These are phyloP conservation scores for Avena atlantica DNA, from an alignment of 176 grass and related monocot genomes.

Conservation along the genomic window DNA sequence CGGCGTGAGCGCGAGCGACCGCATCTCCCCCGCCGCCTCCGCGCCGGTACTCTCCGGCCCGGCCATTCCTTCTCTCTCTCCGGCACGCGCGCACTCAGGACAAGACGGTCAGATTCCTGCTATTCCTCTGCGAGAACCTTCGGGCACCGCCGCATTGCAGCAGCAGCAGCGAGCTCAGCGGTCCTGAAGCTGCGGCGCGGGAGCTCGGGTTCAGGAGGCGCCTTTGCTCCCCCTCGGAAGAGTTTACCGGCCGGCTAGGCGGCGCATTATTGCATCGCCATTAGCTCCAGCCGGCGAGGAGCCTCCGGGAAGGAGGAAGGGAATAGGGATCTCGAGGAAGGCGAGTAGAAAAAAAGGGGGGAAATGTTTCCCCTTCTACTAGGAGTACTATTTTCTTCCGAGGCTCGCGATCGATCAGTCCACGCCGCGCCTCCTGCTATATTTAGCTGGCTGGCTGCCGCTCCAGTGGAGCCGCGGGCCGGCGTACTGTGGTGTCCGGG, in stretches of 20 bases:
- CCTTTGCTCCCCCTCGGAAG: background rate
- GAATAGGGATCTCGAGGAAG: constrained; percentile 38
- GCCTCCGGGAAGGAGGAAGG: constrained; percentile 13
- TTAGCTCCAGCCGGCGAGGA: background rate
- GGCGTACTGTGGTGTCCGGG: background rate
- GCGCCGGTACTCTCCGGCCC: constrained; percentile 24
- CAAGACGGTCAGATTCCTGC: background rate
- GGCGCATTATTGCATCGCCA: constrained; percentile 36
- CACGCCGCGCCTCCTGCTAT: background rate
- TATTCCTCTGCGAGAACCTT: constrained; percentile 21
- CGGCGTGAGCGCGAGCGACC: constrained; percentile 86
- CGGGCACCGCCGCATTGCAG: constrained; percentile 19
- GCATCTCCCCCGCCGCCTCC: constrained; percentile 50
- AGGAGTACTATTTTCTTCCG: too few relatives aligned
- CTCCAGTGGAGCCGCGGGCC: background rate
- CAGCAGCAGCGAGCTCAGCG: background rate
- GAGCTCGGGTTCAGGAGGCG: background rate
- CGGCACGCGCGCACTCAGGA: background rate
- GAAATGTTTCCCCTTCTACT: too few relatives aligned
- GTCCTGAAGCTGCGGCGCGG: background rate
- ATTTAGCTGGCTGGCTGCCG: background rate
- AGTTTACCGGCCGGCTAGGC: too few relatives aligned
- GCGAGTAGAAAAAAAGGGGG: too few relatives aligned
- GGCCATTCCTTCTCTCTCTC: constrained; percentile 32
- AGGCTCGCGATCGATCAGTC: background rate